Evolutionary conservation across 2,329 filamentous ascomycete species (phyloP), one percentile per base, ranked within the genome.

Genomic region (Aspergillus intermedius): DNA sequence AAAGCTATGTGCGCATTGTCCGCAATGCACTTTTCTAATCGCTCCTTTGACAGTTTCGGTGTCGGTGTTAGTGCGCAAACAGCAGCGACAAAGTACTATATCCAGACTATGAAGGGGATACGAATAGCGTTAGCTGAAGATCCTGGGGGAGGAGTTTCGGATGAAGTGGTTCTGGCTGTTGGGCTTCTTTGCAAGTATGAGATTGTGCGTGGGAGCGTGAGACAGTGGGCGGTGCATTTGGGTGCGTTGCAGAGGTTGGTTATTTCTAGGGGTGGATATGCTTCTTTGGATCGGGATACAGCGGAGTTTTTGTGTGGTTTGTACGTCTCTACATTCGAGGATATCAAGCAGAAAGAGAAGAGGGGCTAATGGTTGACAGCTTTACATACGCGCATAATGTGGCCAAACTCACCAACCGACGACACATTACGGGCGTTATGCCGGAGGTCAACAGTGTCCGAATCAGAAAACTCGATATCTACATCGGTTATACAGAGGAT

Each of bases 101-200:
- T 62, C 17, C 60, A 57, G 43, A 62, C 67, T 3, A 56, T 69
- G 25, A 60, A 52, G n/a, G 65, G 64, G 3, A 50, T 69, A 5
- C 62, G 64, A n/a, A 53, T 49, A 4, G 59, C 55, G 3, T 52
- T 69, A 7, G 51, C 52, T 2, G 51, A 53, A 35, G 49, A 49
- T 3, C 49, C 54, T 17, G 49, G 49, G 2, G 49, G 54, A 19
- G 8, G 42, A 2, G 48, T 64, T 7, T 51, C 65, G 3, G 64
- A 67, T 32, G 64, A 69, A 42, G 50, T 60, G 2, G 60, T 69
- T 42, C 53, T 68, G 17, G 59, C 67, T 2, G 62, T 69, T 13
- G 66, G 63, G 12, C 57, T 68, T 21, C 51, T 69, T n/a, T 67
- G 64, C 54, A 69, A 69, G 46, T 69, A 68, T 42, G 67, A 69